phyloP scores from a whole-genome alignment of 2,329 filamentous ascomycete genomes.

The Paecilomyces variotii region DNA sequence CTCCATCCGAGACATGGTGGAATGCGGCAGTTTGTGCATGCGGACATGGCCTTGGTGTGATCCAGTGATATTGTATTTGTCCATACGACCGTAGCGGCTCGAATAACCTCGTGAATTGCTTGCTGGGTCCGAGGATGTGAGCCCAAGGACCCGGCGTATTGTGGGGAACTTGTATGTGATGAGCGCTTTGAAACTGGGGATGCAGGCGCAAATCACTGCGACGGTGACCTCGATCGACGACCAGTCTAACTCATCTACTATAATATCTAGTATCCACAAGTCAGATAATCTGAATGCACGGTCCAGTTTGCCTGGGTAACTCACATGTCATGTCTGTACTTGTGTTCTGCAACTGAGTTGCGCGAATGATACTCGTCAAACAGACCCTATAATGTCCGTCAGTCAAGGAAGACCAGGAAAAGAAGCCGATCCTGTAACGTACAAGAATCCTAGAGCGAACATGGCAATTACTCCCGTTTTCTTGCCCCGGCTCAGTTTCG shows the following conservation, averaged over 20 bases:
- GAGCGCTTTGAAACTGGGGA: slow-evolving; percentile 14
- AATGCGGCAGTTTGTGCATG: neutral
- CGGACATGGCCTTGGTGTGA: neutral
- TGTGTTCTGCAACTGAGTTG: slow-evolving; percentile 11
- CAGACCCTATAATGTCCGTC: slow-evolving; percentile 6
- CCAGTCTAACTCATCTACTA: slow-evolving; percentile 14
- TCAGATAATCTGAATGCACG: neutral
- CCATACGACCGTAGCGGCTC: slow-evolving; percentile 7
- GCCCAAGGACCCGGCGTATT: slow-evolving; percentile 7
- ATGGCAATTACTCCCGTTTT: slow-evolving; percentile 11
- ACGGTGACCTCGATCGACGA: slow-evolving; percentile 14
- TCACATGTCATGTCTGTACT: slow-evolving; percentile 12
- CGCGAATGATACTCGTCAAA: slow-evolving; percentile 14
- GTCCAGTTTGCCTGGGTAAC: neutral
- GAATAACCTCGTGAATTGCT: slow-evolving; percentile 9
- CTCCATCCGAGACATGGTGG: slow-evolving; percentile 1
- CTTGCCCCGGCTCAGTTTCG: slow-evolving; percentile 11
- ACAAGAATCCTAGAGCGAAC: slow-evolving; percentile 14
- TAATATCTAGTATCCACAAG: slow-evolving; percentile 6
- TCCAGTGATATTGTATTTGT: slow-evolving; percentile 2
- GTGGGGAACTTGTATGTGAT: slow-evolving; percentile 9
- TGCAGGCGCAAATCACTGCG: slow-evolving; percentile 14
- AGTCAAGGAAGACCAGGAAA: neutral
- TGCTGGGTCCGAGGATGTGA: slow-evolving; percentile 6
- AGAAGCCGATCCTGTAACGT: neutral